These are phyloP conservation scores for Fusarium zealandicum DNA, from an alignment of 2,329 filamentous ascomycete species.

Conservation along the genomic window DNA sequence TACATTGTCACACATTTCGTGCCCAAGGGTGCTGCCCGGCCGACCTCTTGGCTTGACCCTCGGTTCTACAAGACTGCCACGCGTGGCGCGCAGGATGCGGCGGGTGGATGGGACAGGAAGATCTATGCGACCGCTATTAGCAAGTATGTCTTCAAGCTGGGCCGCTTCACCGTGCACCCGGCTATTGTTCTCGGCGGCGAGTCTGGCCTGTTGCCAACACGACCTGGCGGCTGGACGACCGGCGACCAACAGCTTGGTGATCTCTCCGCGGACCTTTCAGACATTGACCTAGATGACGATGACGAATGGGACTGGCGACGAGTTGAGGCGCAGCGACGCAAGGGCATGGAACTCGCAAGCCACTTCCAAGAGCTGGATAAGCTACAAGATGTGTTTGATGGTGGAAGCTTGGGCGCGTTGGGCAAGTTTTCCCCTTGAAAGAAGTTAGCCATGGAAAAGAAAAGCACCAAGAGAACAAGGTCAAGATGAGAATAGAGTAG, in stretches of 20 bases:
- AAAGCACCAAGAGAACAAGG: neutral
- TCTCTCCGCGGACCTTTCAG: slow-evolving; percentile 48
- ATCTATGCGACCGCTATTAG: slow-evolving; percentile 75
- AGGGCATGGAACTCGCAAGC: slow-evolving; percentile 61
- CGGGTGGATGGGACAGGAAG: slow-evolving; percentile 63
- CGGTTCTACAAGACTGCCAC: slow-evolving; percentile 52
- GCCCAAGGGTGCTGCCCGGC: slow-evolving; percentile 64
- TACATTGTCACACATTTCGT: slow-evolving; percentile 80
- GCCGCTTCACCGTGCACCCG: slow-evolving; percentile 83
- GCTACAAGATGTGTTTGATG: slow-evolving; percentile 60
- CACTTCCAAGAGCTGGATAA: slow-evolving; percentile 66
- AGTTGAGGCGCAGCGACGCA: slow-evolving; percentile 62
- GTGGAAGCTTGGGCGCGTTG: slow-evolving; percentile 59
- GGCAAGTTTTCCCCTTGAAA: slow-evolving; percentile 56
- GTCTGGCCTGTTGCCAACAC: slow-evolving; percentile 75
- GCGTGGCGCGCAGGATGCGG: slow-evolving; percentile 47
- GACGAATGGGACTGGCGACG: slow-evolving; percentile 65
- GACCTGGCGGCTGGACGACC: slow-evolving; percentile 70
- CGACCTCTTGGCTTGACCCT: slow-evolving; percentile 60
- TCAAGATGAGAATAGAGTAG: neutral
- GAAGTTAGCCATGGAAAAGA: neutral
- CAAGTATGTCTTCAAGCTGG: slow-evolving; percentile 86
- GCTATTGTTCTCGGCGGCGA: slow-evolving; percentile 72
- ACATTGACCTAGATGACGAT: slow-evolving; percentile 45
- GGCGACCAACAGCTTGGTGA: slow-evolving; percentile 54